These are phyloP conservation scores for Diplodia mutila DNA, from an alignment of 2,329 filamentous ascomycete species.

Conservation along the genomic window DNA sequence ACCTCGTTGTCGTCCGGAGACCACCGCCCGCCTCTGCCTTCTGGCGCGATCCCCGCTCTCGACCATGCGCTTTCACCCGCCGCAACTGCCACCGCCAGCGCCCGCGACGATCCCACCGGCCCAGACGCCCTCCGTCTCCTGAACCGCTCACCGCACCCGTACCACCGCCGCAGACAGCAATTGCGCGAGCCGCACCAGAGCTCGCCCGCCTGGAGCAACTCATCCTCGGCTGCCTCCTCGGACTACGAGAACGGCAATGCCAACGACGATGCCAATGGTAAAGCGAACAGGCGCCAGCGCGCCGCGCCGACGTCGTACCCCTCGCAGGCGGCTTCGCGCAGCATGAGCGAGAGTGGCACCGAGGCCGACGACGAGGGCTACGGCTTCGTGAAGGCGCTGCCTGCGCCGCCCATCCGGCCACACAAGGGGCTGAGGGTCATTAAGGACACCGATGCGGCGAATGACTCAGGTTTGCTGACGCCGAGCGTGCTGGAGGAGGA, in stretches of 20 bases:
- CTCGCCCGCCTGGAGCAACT: constrained; percentile 1
- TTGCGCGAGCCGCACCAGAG: background rate
- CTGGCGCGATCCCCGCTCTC: background rate
- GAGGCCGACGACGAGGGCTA: constrained; percentile 92
- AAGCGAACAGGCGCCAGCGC: background rate
- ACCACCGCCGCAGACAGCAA: constrained; percentile 35
- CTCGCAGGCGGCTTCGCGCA: constrained; percentile 15
- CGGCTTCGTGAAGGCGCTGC: constrained; percentile 75
- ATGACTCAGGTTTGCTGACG: constrained; percentile 45
- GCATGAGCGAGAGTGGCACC: constrained; percentile 80
- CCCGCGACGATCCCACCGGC: background rate
- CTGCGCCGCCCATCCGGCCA: constrained; percentile 71
- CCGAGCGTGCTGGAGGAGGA: constrained; percentile 54
- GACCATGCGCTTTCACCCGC: background rate
- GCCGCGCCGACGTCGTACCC: constrained; percentile 12
- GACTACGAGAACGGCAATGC: constrained; percentile 10
- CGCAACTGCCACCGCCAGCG: background rate
- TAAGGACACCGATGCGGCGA: constrained; percentile 36
- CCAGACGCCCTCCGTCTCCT: constrained; percentile 37
- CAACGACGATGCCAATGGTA: background rate
- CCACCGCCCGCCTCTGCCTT: background rate
- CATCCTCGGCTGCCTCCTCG: background rate
- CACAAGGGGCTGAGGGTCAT: constrained; percentile 76
- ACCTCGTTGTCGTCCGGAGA: background rate
- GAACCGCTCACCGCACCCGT: constrained; percentile 45